Evolutionary conservation across 2,329 filamentous ascomycete species (phyloP), one percentile per base, ranked within the genome.

Genomic region (Alternaria tenuissima): DNA sequence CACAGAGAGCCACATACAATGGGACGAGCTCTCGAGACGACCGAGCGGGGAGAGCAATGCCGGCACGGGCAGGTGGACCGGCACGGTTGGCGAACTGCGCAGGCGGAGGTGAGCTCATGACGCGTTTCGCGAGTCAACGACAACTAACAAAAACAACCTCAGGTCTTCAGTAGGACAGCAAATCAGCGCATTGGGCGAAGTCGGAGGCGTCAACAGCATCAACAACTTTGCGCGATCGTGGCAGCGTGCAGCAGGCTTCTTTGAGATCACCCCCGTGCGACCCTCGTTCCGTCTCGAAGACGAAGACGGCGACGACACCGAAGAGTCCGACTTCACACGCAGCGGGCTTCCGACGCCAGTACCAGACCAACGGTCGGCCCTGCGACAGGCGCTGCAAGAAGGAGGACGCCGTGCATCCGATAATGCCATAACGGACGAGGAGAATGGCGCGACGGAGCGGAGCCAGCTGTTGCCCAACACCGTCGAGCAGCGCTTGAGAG

Each of bases 201-300:
- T 92, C 48, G 95, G 94, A 65, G 94, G 94, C 52, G 90, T 94
- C 62, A 98, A 98, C 82, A 96, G 92, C 78, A 91, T 98, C 71
- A 90, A 95, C 73, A 96, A 94, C 72, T 98, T 98, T 76, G 92
- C 94, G 44, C 88, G 91, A 62, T 96, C 92, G 70, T 97, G 93
- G 91, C 92, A 94, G 79, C 89, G 94, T 76, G 94, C 94, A 38
- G 93, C 93, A 26, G 90, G 86, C 58, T 98, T 98, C 78, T 87
- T 88, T 65, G 94, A 97, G 77, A 92, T 97, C 68, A 89, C 95
- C 34, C 92, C 93, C 5, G 89, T 91, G 56, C 87, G 89, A 16
- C 88, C 89, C 14, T 90, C 91, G 34, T 93, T 96, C 75, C 83
- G 92, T 54, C 75, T 83, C 52, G 74, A 72, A 42, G 61, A 68